Percentiles rank a stretch among this genome's conserved stretches.
Evolutionary conservation across 331 rosid species (phyloP).

Genomic region (Arachis monticola): DNA sequence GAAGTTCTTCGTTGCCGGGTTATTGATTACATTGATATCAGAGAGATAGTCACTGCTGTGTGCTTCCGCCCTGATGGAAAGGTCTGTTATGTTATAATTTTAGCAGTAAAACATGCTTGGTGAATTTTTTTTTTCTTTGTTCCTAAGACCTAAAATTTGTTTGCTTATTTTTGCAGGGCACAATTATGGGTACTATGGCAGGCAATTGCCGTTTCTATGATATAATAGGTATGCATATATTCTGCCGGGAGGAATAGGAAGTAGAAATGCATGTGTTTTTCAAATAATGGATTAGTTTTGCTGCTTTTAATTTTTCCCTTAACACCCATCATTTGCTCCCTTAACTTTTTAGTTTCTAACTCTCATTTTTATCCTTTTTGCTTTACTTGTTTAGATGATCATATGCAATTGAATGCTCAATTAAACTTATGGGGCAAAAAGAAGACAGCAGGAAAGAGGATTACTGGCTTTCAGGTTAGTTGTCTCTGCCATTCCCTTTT

Average conservation of each 20-base stretch:
- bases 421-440: slow-evolving; percentile 66
- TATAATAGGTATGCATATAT: slow-evolving; percentile 54
- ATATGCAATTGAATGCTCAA: slow-evolving; percentile 62
- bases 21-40: slow-evolving; percentile 72
- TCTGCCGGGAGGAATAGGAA: neutral
- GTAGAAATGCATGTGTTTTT: slow-evolving; percentile 3
- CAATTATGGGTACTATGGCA: slow-evolving; percentile 69
- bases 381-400: slow-evolving; percentile 58
- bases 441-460: slow-evolving; percentile 74
- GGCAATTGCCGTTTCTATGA: slow-evolving; percentile 65
- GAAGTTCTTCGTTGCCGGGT: slow-evolving; percentile 68
- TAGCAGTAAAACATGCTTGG: slow-evolving; percentile 6
- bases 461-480: slow-evolving; percentile 83
- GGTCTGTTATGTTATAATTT: slow-evolving; percentile 47
- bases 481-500: slow-evolving; percentile 12
- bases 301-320: slow-evolving; percentile 14
- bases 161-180: slow-evolving; percentile 57
- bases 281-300: neutral
- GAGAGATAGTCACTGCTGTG: slow-evolving; percentile 79
- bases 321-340: slow-evolving; percentile 5
- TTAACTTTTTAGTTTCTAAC: slow-evolving; percentile 19
- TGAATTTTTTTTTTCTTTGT: neutral
- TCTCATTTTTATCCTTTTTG: slow-evolving; percentile 10
- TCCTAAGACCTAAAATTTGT: slow-evolving; percentile 10
- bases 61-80: slow-evolving; percentile 69